Conservation (phyloP, 768 basidiomycete species). For the Mycena vitilis region DNA sequence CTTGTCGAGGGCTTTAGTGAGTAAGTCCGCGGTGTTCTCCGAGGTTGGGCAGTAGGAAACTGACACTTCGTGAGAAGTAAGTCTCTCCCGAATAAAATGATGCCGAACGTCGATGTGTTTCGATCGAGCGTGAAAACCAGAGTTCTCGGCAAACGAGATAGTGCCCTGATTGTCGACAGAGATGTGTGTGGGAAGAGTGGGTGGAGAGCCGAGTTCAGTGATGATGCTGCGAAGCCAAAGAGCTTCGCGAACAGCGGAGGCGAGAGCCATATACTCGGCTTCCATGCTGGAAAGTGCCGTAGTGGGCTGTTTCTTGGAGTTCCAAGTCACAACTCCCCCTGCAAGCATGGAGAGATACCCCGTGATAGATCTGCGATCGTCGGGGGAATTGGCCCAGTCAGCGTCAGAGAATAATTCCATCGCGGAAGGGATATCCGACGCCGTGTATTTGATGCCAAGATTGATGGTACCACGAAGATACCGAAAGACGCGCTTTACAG, state of each 20-base stretch:
- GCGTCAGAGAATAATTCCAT: slow-evolving; percentile 19
- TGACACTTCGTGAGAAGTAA: slow-evolving; percentile 18
- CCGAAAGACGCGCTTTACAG: slow-evolving; percentile 11
- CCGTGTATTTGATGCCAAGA: slow-evolving; percentile 17
- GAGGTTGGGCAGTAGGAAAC: slow-evolving; percentile 19
- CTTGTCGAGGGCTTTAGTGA: slow-evolving; percentile 16
- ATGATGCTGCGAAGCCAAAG: slow-evolving; percentile 13
- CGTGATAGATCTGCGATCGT: slow-evolving; percentile 18
- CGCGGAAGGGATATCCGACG: slow-evolving; percentile 5
- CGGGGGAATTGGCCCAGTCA: slow-evolving; percentile 16
- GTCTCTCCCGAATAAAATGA: slow-evolving; percentile 12
- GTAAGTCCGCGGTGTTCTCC: slow-evolving; percentile 13
- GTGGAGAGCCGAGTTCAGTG: slow-evolving; percentile 2
- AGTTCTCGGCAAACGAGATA: slow-evolving; percentile 7
- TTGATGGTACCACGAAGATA: slow-evolving; percentile 18
- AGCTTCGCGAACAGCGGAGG: slow-evolving; percentile 9
- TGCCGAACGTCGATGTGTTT: too few species aligned
- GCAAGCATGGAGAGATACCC: slow-evolving; percentile 14
- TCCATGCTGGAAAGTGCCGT: slow-evolving; percentile 10
- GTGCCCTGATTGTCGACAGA: slow-evolving; percentile 16
- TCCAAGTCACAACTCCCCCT: slow-evolving; percentile 14
- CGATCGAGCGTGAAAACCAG: slow-evolving; percentile 13
- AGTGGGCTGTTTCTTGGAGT: slow-evolving; percentile 11
- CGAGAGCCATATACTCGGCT: slow-evolving; percentile 15
- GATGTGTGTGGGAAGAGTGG: slow-evolving; percentile 4